Percentiles rank a stretch among this genome's conserved stretches.
Conservation (phyloP, 495 filamentous ascomycete genomes). For the Aspergillus kassunensis region DNA sequence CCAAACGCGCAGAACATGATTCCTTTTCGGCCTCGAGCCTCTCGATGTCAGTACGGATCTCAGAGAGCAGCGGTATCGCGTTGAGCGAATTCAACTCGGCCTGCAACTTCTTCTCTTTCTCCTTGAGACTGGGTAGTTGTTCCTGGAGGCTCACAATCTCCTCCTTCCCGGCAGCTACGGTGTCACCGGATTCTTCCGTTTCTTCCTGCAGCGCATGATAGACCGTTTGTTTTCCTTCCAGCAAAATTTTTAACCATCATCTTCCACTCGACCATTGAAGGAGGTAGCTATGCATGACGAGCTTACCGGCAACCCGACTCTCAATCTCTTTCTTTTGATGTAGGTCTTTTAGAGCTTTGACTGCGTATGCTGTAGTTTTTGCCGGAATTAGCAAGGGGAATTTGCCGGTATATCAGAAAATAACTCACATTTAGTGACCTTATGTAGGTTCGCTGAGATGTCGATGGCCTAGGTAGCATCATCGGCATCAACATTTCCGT, state of each 20-base stretch:
- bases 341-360: constrained; percentile 60
- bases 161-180: constrained; percentile 43
- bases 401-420: neutral
- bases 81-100: constrained; percentile 45
- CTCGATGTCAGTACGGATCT: constrained; percentile 44
- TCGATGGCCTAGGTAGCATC: constrained; percentile 51
- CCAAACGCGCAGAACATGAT: constrained; percentile 37
- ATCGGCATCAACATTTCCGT: neutral
- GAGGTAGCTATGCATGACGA: neutral
- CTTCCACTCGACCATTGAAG: neutral
- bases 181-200: constrained; percentile 38
- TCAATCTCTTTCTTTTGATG: constrained; percentile 57
- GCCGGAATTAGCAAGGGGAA: constrained; percentile 4
- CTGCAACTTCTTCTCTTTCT: constrained; percentile 49
- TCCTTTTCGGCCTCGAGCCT: constrained; percentile 45
- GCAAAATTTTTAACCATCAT: neutral
- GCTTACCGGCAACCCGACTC: constrained; percentile 52
- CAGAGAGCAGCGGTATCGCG: constrained; percentile 47
- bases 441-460: constrained; percentile 62
- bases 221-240: constrained; percentile 57
- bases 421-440: constrained; percentile 56
- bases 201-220: constrained; percentile 58
- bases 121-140: constrained; percentile 44
- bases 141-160: constrained; percentile 48
- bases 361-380: constrained; percentile 46